These are phyloP conservation scores for Scheffersomyces quercinus DNA, from an alignment of 1,139 yeast genomes.

Conservation along the genomic window DNA sequence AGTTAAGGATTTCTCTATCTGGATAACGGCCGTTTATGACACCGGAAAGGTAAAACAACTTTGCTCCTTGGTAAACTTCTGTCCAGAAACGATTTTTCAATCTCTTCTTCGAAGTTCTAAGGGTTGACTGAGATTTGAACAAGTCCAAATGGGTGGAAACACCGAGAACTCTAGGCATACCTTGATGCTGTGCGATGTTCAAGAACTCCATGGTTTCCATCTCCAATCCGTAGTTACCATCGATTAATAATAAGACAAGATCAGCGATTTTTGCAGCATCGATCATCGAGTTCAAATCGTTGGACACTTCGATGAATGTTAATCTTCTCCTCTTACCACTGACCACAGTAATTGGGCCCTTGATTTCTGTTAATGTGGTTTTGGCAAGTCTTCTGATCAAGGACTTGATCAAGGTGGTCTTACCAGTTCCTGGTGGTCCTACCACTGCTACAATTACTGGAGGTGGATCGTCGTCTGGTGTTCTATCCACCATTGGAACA, in stretches of 20 bases:
- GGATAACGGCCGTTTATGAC: constrained; percentile 97
- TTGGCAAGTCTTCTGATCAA: constrained; percentile 88
- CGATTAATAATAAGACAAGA: constrained; percentile 81
- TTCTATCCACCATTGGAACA: constrained; percentile 96
- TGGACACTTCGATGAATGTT: constrained; percentile 89
- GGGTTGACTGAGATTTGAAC: constrained; percentile 84
- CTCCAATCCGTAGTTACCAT: constrained; percentile 97
- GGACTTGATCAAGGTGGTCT: constrained; percentile 88
- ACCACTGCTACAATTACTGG: constrained; percentile 96
- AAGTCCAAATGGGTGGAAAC: constrained; percentile 94
- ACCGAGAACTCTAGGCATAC: constrained; percentile 97
- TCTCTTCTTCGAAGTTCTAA: constrained; percentile 88
- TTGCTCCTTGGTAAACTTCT: constrained; percentile 98
- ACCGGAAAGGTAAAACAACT: constrained; percentile 90
- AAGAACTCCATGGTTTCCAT: constrained; percentile 99
- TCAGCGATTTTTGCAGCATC: constrained; percentile 97
- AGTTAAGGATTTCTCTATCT: constrained; percentile 89
- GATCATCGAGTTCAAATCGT: constrained; percentile 92
- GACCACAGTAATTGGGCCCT: constrained; percentile 97
- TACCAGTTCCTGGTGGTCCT: constrained; percentile 99
- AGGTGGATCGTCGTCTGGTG: constrained; percentile 97
- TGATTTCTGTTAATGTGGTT: constrained; percentile 78
- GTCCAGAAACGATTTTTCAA: constrained; percentile 98
- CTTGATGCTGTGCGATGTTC: constrained; percentile 95
- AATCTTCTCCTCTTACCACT: constrained; percentile 92